These are phyloP conservation scores for Talaromyces sp. DNA, from an alignment of 2,329 filamentous ascomycete species.

Conservation along the genomic window DNA sequence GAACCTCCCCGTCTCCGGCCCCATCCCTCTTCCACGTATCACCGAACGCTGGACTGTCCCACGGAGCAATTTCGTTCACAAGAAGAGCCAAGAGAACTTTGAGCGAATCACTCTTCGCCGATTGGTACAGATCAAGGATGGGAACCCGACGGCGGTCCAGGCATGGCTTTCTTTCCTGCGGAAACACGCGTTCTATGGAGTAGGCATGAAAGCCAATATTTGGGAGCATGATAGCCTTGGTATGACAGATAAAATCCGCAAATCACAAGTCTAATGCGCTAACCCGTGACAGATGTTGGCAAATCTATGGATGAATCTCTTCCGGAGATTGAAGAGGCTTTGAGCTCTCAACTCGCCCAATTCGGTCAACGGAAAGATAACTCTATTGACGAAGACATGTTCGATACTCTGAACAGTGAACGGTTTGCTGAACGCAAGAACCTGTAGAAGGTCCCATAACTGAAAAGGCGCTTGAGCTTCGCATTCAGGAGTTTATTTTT, in stretches of 20 bases:
- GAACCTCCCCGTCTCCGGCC: conserved; percentile 80
- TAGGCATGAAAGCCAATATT: conserved; percentile 98
- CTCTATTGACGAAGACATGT: conserved; percentile 31
- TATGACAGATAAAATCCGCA: conserved; percentile 42
- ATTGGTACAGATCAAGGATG: conserved; percentile 90
- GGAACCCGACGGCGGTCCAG: conserved; percentile 83
- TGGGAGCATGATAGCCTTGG: conserved; percentile 82
- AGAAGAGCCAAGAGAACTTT: conserved; percentile 98
- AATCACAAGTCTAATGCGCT: conserved; percentile 1
- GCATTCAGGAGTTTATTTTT: conserved; percentile 14
- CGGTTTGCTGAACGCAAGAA: conserved; percentile 39
- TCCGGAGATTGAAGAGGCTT: conserved; percentile 41
- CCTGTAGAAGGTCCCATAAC: conserved; percentile 11
- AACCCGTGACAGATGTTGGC: conserved; percentile 40
- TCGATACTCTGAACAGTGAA: conserved; percentile 41
- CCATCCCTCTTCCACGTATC: conserved; percentile 81
- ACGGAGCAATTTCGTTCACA: conserved; percentile 85
- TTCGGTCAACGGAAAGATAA: conserved; percentile 45
- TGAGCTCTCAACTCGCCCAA: conserved; percentile 43
- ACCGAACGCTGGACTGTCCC: conserved; percentile 95
- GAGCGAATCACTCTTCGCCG: conserved; percentile 85
- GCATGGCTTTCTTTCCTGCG: conserved; percentile 89
- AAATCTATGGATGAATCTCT: conserved; percentile 44
- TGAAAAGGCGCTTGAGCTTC: conserved; percentile 6
- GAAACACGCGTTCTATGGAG: conserved; percentile 92